phyloP scores from a whole-genome alignment of 306 rosid species.

The Trichosanthes cucumerina region DNA sequence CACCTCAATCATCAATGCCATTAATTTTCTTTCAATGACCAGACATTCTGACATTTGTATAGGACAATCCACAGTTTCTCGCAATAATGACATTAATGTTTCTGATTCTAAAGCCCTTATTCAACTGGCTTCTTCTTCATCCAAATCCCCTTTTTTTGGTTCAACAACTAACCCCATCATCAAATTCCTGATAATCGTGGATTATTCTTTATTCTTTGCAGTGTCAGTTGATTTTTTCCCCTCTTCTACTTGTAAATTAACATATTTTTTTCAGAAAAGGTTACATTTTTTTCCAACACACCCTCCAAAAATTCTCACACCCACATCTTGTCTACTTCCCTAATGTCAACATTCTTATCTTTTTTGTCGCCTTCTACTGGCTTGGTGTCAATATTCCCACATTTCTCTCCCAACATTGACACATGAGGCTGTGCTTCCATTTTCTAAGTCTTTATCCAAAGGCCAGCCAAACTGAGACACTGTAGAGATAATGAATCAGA shows the following conservation, averaged over 20 bases:
- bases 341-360: constrained; percentile 8
- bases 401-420: background rate
- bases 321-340: constrained; percentile 7
- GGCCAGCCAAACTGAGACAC: background rate
- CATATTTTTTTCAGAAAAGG: background rate
- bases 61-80: background rate
- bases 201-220: background rate
- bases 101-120: background rate
- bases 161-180: background rate
- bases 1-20: background rate
- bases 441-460: constrained; percentile 3
- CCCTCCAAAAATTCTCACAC: background rate
- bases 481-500: background rate
- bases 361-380: background rate
- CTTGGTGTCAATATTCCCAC: background rate
- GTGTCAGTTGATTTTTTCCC: background rate
- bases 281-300: background rate
- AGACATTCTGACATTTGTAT: background rate
- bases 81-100: background rate
- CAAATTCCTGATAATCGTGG: background rate
- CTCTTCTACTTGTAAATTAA: background rate
- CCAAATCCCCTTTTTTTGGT: background rate
- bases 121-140: background rate
- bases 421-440: constrained; percentile 10
- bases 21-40: background rate